Conservation (phyloP, 2,329 filamentous ascomycete species). For the Fusarium sp. region DNA sequence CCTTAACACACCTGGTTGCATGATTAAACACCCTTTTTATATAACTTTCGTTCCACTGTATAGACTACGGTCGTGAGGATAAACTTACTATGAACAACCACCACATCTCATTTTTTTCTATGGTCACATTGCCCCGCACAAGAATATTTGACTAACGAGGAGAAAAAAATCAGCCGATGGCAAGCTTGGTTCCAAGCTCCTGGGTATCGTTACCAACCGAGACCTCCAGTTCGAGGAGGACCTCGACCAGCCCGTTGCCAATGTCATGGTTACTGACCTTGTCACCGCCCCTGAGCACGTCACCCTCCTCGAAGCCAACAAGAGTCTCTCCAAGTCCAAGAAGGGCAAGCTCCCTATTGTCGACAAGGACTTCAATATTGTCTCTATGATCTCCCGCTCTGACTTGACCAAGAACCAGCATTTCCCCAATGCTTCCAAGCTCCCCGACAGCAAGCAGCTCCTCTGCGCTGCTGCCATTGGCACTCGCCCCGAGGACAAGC, state of each 20-base stretch:
- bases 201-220: constrained; percentile 97
- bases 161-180: constrained; percentile 77
- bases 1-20: constrained; percentile 53
- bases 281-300: constrained; percentile 89
- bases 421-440: constrained; percentile 96
- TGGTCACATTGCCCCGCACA: constrained; percentile 23
- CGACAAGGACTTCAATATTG: constrained; percentile 83
- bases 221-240: constrained; percentile 97
- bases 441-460: constrained; percentile 96
- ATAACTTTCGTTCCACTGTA: constrained; percentile 99
- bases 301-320: constrained; percentile 88
- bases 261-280: constrained; percentile 96
- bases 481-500: constrained; percentile 93
- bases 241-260: constrained; percentile 77
- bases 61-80: constrained; percentile 87
- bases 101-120: constrained; percentile 29
- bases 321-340: constrained; percentile 93
- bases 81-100: constrained; percentile 54
- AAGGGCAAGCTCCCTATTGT: constrained; percentile 98
- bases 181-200: constrained; percentile 92
- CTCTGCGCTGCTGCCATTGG: constrained; percentile 96
- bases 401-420: constrained; percentile 99
- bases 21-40: constrained; percentile 86
- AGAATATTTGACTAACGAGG: constrained; percentile 41
- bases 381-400: constrained; percentile 92